Percentiles rank a stretch among this genome's conserved stretches.
These are phyloP conservation scores for Coemansia guatemalensis DNA, from an alignment of 192 early-diverging fungal genomes.

Conservation along the genomic window DNA sequence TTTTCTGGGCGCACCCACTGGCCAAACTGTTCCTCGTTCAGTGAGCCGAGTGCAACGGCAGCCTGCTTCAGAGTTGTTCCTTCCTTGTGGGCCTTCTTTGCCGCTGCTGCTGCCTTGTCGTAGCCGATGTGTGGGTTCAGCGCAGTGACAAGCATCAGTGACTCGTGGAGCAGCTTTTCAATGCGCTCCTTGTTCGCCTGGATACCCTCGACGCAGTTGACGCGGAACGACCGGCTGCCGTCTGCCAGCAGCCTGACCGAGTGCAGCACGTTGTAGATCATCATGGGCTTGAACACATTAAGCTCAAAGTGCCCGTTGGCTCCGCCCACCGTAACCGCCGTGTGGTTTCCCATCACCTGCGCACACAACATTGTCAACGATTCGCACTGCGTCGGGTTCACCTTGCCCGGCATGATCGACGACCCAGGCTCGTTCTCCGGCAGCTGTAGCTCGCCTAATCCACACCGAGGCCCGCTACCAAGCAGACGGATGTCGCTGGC, in stretches of 20 bases:
- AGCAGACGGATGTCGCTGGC: constrained; percentile 98
- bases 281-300: constrained; percentile 99
- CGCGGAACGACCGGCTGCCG: constrained; percentile 87
- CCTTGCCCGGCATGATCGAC: constrained; percentile 99
- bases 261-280: constrained; percentile 97
- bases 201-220: constrained; percentile 96
- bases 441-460: constrained; percentile 91
- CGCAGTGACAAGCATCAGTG: constrained; percentile 98
- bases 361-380: constrained; percentile 99
- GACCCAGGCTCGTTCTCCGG: constrained; percentile 99
- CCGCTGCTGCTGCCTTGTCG: constrained; percentile 88
- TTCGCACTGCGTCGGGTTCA: constrained; percentile 99
- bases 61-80: constrained; percentile 86
- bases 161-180: constrained; percentile 83
- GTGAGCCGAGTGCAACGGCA: constrained; percentile 80
- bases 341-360: constrained; percentile 99
- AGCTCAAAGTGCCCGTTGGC: constrained; percentile 99
- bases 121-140: constrained; percentile 97
- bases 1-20: constrained; percentile 93
- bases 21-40: constrained; percentile 92
- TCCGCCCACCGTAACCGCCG: constrained; percentile 86
- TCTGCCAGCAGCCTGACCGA: constrained; percentile 87
- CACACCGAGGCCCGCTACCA: constrained; percentile 97
- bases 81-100: constrained; percentile 97
- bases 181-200: constrained; percentile 91